Conservation (phyloP, 306 rosid species). For the Notholithocarpus densiflorus region DNA sequence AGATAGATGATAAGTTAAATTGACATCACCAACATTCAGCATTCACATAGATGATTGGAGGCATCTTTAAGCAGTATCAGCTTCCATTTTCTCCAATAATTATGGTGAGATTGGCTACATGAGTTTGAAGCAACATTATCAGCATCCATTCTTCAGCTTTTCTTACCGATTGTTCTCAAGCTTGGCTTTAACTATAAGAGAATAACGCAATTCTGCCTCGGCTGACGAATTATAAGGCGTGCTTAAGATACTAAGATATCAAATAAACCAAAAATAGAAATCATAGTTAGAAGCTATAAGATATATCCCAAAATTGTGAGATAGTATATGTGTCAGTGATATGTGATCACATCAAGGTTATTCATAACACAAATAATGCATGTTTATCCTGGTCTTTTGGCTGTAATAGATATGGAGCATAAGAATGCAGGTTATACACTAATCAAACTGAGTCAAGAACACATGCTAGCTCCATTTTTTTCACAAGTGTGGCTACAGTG, state of each 20-base stretch:
- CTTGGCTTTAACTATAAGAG: conserved; percentile 73
- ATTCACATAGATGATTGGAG: too few species aligned
- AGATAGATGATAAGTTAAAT: too few species aligned
- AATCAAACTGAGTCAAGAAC: not conserved
- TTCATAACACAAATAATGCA: not conserved
- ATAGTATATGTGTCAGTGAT: not conserved
- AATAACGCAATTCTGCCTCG: conserved; percentile 65
- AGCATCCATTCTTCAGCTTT: conserved; percentile 52
- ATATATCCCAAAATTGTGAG: not conserved
- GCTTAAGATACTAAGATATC: conserved; percentile 49
- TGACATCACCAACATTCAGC: too few species aligned
- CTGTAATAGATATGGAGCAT: not conserved
- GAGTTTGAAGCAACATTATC: not conserved
- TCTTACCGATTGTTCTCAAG: conserved; percentile 73
- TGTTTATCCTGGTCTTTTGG: not conserved
- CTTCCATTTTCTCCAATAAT: not conserved
- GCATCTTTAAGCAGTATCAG: not conserved
- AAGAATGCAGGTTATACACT: not conserved
- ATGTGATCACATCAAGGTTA: not conserved
- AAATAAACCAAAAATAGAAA: conserved; percentile 21
- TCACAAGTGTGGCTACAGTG: not conserved
- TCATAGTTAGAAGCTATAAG: not conserved
- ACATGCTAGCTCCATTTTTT: not conserved
- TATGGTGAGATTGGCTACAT: not conserved
- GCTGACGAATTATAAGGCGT: conserved; percentile 65